phyloP scores from a whole-genome alignment of 2,329 filamentous ascomycete species.

The Mycocentrospora acerina region DNA sequence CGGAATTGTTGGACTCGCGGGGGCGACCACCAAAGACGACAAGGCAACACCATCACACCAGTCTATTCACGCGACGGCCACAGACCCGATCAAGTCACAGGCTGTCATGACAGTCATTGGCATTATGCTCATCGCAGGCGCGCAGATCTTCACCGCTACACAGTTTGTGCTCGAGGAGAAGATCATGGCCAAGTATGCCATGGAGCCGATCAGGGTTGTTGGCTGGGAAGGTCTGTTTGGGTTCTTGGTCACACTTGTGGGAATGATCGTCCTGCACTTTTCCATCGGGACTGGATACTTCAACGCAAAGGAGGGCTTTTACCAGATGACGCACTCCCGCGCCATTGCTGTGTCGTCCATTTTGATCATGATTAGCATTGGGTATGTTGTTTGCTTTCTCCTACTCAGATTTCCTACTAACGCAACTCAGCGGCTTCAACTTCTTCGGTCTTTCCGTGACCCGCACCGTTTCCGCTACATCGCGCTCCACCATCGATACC shows the following conservation, averaged over 20 bases:
- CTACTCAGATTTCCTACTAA: conserved; percentile 10
- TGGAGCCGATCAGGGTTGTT: conserved; percentile 86
- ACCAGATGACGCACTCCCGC: conserved; percentile 72
- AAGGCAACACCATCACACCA: conserved; percentile 47
- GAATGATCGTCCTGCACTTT: conserved; percentile 79
- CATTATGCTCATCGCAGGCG: conserved; percentile 85
- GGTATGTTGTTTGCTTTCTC: conserved; percentile 58
- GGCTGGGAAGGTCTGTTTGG: conserved; percentile 97
- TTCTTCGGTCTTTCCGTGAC: conserved; percentile 97
- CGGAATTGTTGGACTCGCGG: conserved; percentile 84
- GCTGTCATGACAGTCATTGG: conserved; percentile 75
- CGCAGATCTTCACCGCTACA: conserved; percentile 94
- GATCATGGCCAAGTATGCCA: conserved; percentile 76
- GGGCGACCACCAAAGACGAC: conserved; percentile 73
- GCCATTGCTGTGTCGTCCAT: conserved; percentile 75
- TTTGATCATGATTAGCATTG: conserved; percentile 96
- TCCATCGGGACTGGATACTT: conserved; percentile 83
- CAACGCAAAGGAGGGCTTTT: conserved; percentile 82
- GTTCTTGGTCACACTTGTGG: conserved; percentile 73
- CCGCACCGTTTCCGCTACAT: conserved; percentile 83
- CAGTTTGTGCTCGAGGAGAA: conserved; percentile 97
- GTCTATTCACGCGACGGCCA: conserved; percentile 20
- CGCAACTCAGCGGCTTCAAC: conserved; percentile 77
- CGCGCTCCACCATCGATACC: conserved; percentile 94
- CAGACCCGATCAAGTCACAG: conserved; percentile 46